phyloP scores from a whole-genome alignment of 2,329 filamentous ascomycete genomes.

The Aspergillus nomiae region DNA sequence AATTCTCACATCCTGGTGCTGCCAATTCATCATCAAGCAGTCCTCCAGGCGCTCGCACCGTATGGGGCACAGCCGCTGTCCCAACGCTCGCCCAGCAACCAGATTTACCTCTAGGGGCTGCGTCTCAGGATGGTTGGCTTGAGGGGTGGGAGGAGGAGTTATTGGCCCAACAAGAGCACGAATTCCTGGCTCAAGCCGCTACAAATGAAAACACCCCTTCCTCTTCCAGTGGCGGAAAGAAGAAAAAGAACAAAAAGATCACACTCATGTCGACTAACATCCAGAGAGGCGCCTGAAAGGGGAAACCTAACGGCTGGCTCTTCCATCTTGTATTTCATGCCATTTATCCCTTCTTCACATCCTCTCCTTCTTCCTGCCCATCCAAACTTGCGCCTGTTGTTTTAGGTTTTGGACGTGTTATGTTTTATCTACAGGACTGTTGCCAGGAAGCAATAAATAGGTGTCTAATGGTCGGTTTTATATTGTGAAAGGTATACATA shows the following conservation, averaged over 20 bases:
- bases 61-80: slow-evolving; percentile 86
- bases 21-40: slow-evolving; percentile 80
- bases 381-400: background rate
- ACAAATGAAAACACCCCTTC: slow-evolving; percentile 25
- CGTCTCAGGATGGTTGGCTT: slow-evolving; percentile 78
- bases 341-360: slow-evolving; percentile 1
- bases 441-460: slow-evolving; percentile 10
- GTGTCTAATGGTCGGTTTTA: slow-evolving; percentile 9
- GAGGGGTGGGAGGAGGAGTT: slow-evolving; percentile 81
- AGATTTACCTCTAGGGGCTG: slow-evolving; percentile 35
- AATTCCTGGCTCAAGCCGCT: slow-evolving; percentile 54
- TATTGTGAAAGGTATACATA: slow-evolving; percentile 8
- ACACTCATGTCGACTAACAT: slow-evolving; percentile 69
- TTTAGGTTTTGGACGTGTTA: background rate
- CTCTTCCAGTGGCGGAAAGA: slow-evolving; percentile 47
- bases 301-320: background rate
- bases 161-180: slow-evolving; percentile 59
- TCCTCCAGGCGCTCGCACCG: slow-evolving; percentile 73
- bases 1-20: slow-evolving; percentile 47
- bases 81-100: slow-evolving; percentile 60
- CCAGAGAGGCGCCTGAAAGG: slow-evolving; percentile 56
- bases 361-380: background rate
- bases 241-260: slow-evolving; percentile 69
- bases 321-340: background rate
- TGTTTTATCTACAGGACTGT: slow-evolving; percentile 1